Evolutionary conservation across 208 protist genomes (phyloP).

Genomic region (Trypanosoma cruzi): DNA sequence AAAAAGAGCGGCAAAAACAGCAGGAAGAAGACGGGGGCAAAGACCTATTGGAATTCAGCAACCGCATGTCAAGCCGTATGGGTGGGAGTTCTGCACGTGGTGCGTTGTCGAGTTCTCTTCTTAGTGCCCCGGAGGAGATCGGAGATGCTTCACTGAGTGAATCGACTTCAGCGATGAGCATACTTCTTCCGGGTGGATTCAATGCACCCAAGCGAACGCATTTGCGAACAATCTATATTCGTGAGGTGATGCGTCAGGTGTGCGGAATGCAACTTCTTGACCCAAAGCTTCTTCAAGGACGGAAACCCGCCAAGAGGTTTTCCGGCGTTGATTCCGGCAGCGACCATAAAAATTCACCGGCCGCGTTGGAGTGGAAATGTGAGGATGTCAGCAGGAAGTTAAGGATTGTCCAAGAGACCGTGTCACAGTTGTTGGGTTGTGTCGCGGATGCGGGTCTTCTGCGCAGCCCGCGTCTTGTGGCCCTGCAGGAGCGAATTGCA

Average conservation of each 20-base stretch:
- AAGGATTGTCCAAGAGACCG: background rate
- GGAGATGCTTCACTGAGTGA: background rate
- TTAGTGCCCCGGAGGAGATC: background rate
- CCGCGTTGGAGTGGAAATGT: background rate
- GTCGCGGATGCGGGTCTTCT: slow-evolving; percentile 17
- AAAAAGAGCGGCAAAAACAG: slow-evolving; percentile 4
- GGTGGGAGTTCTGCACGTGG: background rate
- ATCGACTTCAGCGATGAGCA: background rate
- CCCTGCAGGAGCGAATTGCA: slow-evolving; percentile 13
- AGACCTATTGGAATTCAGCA: background rate
- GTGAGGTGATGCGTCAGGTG: slow-evolving; percentile 27
- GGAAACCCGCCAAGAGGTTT: background rate
- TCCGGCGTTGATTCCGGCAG: background rate
- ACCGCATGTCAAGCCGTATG: background rate
- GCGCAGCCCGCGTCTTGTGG: slow-evolving; percentile 3
- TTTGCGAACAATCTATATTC: slow-evolving; percentile 5
- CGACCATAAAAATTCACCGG: background rate
- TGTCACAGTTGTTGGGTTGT: slow-evolving; percentile 9
- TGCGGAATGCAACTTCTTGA: slow-evolving; percentile 32
- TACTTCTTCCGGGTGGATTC: background rate
- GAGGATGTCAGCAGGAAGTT: slow-evolving; percentile 1
- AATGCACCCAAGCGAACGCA: background rate
- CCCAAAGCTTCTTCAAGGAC: background rate
- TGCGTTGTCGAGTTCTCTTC: background rate
- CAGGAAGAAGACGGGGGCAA: background rate